Percentiles rank a stretch among this genome's conserved stretches.
These are phyloP conservation scores for Beauveria rudraprayagi DNA, from an alignment of 2,329 filamentous ascomycete genomes.

Conservation along the genomic window DNA sequence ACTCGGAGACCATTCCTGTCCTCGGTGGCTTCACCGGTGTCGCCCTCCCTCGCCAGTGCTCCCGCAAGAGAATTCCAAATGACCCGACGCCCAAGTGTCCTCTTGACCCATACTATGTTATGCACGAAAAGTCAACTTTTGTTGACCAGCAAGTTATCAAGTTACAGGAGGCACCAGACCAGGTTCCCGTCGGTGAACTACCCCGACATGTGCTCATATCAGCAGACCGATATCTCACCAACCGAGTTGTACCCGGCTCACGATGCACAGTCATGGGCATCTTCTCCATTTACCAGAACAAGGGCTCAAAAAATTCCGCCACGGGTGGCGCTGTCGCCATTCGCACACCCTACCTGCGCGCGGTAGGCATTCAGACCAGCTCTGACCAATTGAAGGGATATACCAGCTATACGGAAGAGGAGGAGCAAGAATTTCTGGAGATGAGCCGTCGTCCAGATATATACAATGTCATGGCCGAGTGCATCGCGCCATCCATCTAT, in stretches of 20 bases:
- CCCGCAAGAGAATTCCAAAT: slow-evolving; percentile 51
- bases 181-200: slow-evolving; percentile 93
- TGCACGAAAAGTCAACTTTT: slow-evolving; percentile 89
- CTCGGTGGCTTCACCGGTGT: slow-evolving; percentile 83
- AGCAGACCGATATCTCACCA: slow-evolving; percentile 92
- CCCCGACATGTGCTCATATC: slow-evolving; percentile 92
- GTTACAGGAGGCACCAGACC: slow-evolving; percentile 92
- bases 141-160: slow-evolving; percentile 98
- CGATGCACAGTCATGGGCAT: slow-evolving; percentile 94
- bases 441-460: slow-evolving; percentile 85
- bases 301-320: slow-evolving; percentile 69
- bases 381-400: slow-evolving; percentile 84
- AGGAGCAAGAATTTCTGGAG: slow-evolving; percentile 92
- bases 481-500: slow-evolving; percentile 95
- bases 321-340: slow-evolving; percentile 82
- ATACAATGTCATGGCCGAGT: slow-evolving; percentile 84
- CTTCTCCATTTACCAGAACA: slow-evolving; percentile 95
- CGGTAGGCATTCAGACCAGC: slow-evolving; percentile 86
- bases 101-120: slow-evolving; percentile 89
- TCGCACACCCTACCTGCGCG: slow-evolving; percentile 86
- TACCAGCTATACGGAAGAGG: slow-evolving; percentile 81
- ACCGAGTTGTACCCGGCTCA: slow-evolving; percentile 89
- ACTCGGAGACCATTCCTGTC: slow-evolving; percentile 62
- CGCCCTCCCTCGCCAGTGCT: slow-evolving; percentile 73
- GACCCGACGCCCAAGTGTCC: slow-evolving; percentile 72